Evolutionary conservation across 129 eudicot species (phyloP), one percentile per base, ranked within the genome.

Genomic region (Solidago caesia): DNA sequence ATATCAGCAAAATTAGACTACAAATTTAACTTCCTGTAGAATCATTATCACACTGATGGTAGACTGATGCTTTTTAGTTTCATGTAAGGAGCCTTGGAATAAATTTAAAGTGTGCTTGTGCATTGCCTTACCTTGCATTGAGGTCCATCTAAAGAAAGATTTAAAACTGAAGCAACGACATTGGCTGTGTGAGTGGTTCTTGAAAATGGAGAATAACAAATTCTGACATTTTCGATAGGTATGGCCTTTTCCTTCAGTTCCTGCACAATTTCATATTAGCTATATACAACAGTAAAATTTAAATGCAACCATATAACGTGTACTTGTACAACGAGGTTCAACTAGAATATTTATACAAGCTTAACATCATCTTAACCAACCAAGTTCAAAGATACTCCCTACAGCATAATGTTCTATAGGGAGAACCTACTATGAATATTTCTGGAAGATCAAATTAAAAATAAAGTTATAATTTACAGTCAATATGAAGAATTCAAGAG

Each of bases 151-250:
- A 94, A 77, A 45, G 91, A 83, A 76, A 94, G 67, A 82, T 81
- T 70, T 45, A 94, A 47, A 80, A 88, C 96, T 45, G 97, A 91
- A 70, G 99, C 96, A 75, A 91, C 99, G 70, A 80, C 87, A 84
- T 84, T 66, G 64, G 99, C 99, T 39, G 99, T 94, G 78, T 91
- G 99, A 65, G 75, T 79, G 57, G 99, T 94, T 85, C 99, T 90
- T 66, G 99, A 83, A 65, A 94, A 94, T 21, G 99, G 99, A 62
- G 99, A 94, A 79, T 91, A 90, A 84, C 99, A 94, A 41, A 94
- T 91, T 73, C 97, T 75, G 8, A 91, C 93, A 71, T 91, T 87
- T 76, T 87, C 85, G 44, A 85, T 70, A 29, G 77, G 84, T 59
- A 91, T 71, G 72, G 39, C 71, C 42, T 87, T 77, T 76, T 94